These are phyloP conservation scores for Hypoxylon rickii DNA, from an alignment of 495 filamentous ascomycete genomes.

Conservation along the genomic window DNA sequence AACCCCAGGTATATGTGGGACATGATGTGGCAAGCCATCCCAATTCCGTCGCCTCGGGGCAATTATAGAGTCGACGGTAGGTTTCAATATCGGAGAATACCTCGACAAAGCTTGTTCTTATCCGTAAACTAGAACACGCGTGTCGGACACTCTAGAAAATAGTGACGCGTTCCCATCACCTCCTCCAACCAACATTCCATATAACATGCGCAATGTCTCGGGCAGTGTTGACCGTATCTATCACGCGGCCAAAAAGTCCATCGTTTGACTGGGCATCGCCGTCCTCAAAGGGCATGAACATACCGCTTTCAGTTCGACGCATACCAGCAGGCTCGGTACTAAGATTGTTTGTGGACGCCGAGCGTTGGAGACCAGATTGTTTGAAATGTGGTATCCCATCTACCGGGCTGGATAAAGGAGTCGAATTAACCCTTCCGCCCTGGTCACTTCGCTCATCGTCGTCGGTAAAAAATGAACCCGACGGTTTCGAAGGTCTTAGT, in stretches of 20 bases:
- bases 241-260: slow-evolving; percentile 75
- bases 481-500: slow-evolving; percentile 69
- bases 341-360: slow-evolving; percentile 42
- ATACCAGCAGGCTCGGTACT: slow-evolving; percentile 57
- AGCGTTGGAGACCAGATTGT: slow-evolving; percentile 39
- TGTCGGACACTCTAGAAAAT: no score
- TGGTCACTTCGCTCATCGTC: slow-evolving; percentile 48
- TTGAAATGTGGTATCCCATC: slow-evolving; percentile 21
- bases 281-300: slow-evolving; percentile 84
- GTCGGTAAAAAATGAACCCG: slow-evolving; percentile 67
- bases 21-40: neutral
- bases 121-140: no score
- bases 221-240: slow-evolving; percentile 95
- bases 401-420: slow-evolving; percentile 33
- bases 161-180: slow-evolving; percentile 59
- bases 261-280: slow-evolving; percentile 62
- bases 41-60: no score
- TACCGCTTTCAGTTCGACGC: slow-evolving; percentile 75
- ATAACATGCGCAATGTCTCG: slow-evolving; percentile 95
- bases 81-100: no score
- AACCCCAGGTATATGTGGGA: no score
- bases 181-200: slow-evolving; percentile 96
- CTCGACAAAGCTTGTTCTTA: no score
- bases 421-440: slow-evolving; percentile 63
- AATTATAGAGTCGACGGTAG: no score